Evolutionary conservation across 495 filamentous ascomycete species (phyloP).

Genomic region (Cercophora scortea): DNA sequence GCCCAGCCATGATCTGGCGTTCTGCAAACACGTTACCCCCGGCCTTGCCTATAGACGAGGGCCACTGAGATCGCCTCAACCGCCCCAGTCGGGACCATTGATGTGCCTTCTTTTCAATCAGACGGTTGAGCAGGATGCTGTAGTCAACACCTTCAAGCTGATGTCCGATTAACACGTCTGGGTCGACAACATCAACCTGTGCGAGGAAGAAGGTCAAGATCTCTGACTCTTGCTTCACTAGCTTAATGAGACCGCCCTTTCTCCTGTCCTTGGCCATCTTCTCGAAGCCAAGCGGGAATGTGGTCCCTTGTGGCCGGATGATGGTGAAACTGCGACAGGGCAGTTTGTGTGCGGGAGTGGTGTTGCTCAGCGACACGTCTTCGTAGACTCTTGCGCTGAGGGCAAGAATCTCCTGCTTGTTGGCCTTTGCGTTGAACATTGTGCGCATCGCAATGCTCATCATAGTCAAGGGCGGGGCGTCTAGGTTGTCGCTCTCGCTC

Average conservation of each 20-base stretch:
- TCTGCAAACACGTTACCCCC: constrained; percentile 87
- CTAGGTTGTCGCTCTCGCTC: constrained; percentile 66
- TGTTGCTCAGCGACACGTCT: constrained; percentile 79
- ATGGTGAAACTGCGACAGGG: constrained; percentile 87
- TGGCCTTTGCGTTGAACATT: constrained; percentile 80
- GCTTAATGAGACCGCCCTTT: constrained; percentile 58
- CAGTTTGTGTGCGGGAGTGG: constrained; percentile 77
- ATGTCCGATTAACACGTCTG: constrained; percentile 92
- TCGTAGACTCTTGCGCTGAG: constrained; percentile 89
- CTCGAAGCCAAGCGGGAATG: constrained; percentile 83
- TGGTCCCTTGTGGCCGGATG: constrained; percentile 67
- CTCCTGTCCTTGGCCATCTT: constrained; percentile 51
- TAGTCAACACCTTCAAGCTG: constrained; percentile 95
- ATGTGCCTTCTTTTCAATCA: constrained; percentile 83
- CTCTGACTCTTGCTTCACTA: constrained; percentile 73
- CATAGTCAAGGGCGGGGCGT: constrained; percentile 79
- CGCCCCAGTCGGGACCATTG: constrained; percentile 90
- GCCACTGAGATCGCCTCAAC: constrained; percentile 78
- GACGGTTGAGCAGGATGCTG: constrained; percentile 75
- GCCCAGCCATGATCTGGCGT: constrained; percentile 78
- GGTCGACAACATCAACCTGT: constrained; percentile 77
- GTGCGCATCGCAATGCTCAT: constrained; percentile 92
- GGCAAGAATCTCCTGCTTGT: constrained; percentile 91
- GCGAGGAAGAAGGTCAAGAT: constrained; percentile 83
- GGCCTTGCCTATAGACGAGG: constrained; percentile 74